phyloP scores from a whole-genome alignment of 495 filamentous ascomycete genomes.

The Penicillium lagena region DNA sequence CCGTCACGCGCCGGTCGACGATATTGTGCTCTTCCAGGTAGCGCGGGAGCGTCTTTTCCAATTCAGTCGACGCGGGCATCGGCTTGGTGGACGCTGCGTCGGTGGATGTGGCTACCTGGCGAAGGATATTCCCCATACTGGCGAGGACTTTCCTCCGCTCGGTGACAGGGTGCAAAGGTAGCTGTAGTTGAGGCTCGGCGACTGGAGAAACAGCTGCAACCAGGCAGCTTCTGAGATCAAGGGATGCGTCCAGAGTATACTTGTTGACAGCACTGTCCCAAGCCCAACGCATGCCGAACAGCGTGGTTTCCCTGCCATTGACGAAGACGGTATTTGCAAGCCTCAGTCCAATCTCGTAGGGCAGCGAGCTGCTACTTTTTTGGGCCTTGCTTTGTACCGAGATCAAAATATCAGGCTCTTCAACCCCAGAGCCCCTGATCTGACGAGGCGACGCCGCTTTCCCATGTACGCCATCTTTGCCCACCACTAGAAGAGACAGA shows the following conservation, averaged over 20 bases:
- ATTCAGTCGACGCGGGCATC: conserved; percentile 67
- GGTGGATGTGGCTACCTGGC: conserved; percentile 50
- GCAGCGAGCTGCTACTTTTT: neutral
- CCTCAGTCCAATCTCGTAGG: conserved; percentile 45
- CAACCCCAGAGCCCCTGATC: conserved; percentile 21
- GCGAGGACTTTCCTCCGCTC: conserved; percentile 54
- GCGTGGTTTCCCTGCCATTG: conserved; percentile 58
- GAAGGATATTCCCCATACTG: conserved; percentile 78
- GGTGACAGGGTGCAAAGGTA: conserved; percentile 61
- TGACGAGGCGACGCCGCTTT: conserved; percentile 25
- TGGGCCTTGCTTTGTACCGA: conserved; percentile 9
- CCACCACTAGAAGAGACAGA: conserved; percentile 26
- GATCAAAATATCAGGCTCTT: conserved; percentile 29
- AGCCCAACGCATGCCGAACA: conserved; percentile 53
- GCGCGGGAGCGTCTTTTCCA: conserved; percentile 59
- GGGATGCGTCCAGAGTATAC: conserved; percentile 14
- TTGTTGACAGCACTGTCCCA: conserved; percentile 13
- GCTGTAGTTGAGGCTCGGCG: conserved; percentile 17
- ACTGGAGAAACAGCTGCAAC: conserved; percentile 12
- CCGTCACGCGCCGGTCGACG: conserved; percentile 44
- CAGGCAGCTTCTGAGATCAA: conserved; percentile 27
- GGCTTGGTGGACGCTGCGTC: conserved; percentile 28
- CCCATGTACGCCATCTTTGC: conserved; percentile 19
- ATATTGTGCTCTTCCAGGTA: conserved; percentile 48
- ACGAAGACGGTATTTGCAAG: conserved; percentile 73